Base-by-base conservation (phyloP, 208 protist genomes). In the Crithidia fasciculata region DNA sequence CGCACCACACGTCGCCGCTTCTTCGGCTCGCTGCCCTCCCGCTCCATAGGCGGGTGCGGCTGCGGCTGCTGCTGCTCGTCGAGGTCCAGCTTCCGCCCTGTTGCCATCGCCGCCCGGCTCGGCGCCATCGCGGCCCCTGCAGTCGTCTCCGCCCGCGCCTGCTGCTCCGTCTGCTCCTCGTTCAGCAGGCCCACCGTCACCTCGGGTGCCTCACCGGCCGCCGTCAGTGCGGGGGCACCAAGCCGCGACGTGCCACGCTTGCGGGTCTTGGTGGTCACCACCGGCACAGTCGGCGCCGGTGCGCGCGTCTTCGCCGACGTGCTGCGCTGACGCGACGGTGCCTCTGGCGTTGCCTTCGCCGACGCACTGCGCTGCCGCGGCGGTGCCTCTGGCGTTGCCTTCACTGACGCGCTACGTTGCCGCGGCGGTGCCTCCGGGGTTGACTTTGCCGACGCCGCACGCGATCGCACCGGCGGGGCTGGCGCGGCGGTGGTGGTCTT, bases 131-230 rank as follows among this genome's bases (percentile, higher is more conserved):
- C 12, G 2, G 53, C 45, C 8, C 55, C 28, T 28, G 28, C 57
- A 0, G 39, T 47, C 10, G 8, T 18, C 41, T 64, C 59, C 5
- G 10, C 41, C 43, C 52, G 59, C 41, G 41, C 50, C 69, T 66
- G 45, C 40, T 66, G 58, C 59, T 66, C 47, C 40, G 47, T 68
- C 28, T 43, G 44, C 37, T 67, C 47, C 45, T 66, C 78, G 63
- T 61, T 63, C 19, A 83, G 73, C 36, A 77, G 72, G 18, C 73
- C 73, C 54, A 74, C 67, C n/a, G 78, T 80, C 10, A 83, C 73
- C 69, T 83, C 78, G 5, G 78, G 73, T 2, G 56, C 54, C 54
- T 83, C 78, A 12, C 37, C 62, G 13, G 55, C 16, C 10, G 55
- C 80, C 28, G 74, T 41, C 39, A 81, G 73, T 8, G 69, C 36